Evolutionary conservation across 768 basidiomycete genomes (phyloP), one percentile per base, ranked within the genome.

Genomic region (Mycena galericulata): DNA sequence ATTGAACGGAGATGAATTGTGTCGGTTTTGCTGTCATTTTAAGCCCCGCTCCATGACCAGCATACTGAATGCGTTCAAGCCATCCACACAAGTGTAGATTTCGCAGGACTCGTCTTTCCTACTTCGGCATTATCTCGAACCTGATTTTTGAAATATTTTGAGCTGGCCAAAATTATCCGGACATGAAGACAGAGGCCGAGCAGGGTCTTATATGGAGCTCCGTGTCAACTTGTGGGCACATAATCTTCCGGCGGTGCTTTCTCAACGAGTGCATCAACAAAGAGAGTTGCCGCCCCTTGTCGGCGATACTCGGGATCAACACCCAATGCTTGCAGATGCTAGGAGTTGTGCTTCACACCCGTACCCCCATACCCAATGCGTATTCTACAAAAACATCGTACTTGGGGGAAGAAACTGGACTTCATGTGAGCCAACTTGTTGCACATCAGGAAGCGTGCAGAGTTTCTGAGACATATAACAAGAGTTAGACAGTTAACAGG

Each of bases 121-220:
- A 20, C 24, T 46, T 46, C 22, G 45, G 24, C 45, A 46, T 46
- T 24, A 46, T 24, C 45, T 46, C 22, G 45, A 46, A 46, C 7
- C 45, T 24, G n/a, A 46, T 22, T 46, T 24, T 46, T 24, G 24
- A 26, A 6, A 46, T 7, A 46, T 26, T 26, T 46, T 24, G 26
- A 46, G n/a, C 45, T 46, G 17, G 22, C 22, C 22, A 46, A 46
- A 46, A 22, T 6, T 22, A 14, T 46, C 45, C 22, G 24, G 26
- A 24, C 4, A 46, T 46, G 45, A 9, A 24, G 45, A 46, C 81
- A 83, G 11, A 83, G n/a, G 32, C 81, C 63, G 18, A 73, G 69
- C 49, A 79, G 77, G 17, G n/a, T 24, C 78, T 64, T n/a, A 82
- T 73, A 46, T 46, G 10, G 20, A n/a, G 10, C 5, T 43, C 41